Percentiles rank a stretch among this genome's conserved stretches.
These are phyloP conservation scores for Metschnikowia aberdeeniae DNA, from an alignment of 805 yeast genomes.

Conservation along the genomic window DNA sequence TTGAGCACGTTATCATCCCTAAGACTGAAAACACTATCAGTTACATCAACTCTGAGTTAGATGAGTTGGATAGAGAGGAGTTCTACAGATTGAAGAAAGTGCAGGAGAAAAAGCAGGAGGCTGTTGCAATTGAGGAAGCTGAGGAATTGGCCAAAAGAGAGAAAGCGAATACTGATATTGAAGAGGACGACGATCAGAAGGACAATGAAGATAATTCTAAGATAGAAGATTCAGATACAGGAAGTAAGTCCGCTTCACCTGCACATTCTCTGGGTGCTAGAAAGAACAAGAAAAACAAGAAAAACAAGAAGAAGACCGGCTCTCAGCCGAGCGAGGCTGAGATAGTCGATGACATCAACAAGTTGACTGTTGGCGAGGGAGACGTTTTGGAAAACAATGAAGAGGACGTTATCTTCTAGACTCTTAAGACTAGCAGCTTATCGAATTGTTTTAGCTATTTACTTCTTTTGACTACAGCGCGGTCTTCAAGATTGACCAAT, in stretches of 20 bases:
- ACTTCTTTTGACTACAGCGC: not conserved
- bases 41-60: slow-evolving; percentile 91
- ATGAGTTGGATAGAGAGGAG: slow-evolving; percentile 97
- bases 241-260: slow-evolving; percentile 1
- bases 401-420: slow-evolving; percentile 43
- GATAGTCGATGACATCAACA: slow-evolving; percentile 26
- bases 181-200: slow-evolving; percentile 20
- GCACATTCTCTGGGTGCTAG: slow-evolving; percentile 4
- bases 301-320: slow-evolving; percentile 12
- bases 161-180: slow-evolving; percentile 13
- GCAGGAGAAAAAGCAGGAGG: slow-evolving; percentile 88
- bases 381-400: slow-evolving; percentile 40
- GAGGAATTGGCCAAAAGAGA: slow-evolving; percentile 33
- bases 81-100: slow-evolving; percentile 95
- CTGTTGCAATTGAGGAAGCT: slow-evolving; percentile 60
- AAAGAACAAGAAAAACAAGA: slow-evolving; percentile 16
- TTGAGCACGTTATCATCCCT: slow-evolving; percentile 96
- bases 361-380: slow-evolving; percentile 21
- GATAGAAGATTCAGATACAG: slow-evolving; percentile 3
- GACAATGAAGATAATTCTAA: slow-evolving; percentile 4
- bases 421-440: not conserved
- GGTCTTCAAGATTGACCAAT: not conserved
- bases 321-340: slow-evolving; percentile 14
- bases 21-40: slow-evolving; percentile 93
- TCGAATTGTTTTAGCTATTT: not conserved